Percentiles rank a stretch among this genome's conserved stretches.
phyloP scores from a whole-genome alignment of 176 grass and related monocot species.

The Lolium rigidum region DNA sequence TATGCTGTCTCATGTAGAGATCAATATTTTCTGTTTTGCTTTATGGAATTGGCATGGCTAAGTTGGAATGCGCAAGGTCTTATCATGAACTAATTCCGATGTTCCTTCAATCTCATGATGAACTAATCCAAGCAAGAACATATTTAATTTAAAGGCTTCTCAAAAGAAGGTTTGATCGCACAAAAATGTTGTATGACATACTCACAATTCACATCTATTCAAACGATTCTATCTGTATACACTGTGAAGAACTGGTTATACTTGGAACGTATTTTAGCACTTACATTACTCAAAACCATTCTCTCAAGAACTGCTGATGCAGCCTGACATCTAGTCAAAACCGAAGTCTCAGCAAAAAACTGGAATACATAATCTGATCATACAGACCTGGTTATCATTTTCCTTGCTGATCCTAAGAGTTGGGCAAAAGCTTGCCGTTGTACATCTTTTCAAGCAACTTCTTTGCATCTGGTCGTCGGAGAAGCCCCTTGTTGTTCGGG shows the following conservation, averaged over 20 bases:
- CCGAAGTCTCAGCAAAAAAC: background rate
- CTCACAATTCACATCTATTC: background rate
- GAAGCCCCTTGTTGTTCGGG: conserved; percentile 94
- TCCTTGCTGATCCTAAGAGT: conserved; percentile 46
- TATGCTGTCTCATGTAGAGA: too few species aligned
- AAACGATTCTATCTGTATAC: background rate
- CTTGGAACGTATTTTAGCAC: background rate
- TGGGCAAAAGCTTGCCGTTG: conserved; percentile 82
- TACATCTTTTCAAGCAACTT: conserved; percentile 93
- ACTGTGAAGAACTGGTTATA: background rate
- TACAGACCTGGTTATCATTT: background rate
- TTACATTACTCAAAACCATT: background rate
- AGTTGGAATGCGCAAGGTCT: too few species aligned
- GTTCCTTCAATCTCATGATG: too few species aligned
- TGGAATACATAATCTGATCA: background rate
- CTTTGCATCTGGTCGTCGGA: conserved; percentile 78
- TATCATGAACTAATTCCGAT: too few species aligned
- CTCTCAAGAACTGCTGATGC: background rate
- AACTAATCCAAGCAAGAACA: too few species aligned
- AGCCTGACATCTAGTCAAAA: background rate
- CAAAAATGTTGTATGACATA: background rate
- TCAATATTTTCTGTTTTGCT: too few species aligned
- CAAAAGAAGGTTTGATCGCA: background rate
- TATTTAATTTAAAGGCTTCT: too few species aligned
- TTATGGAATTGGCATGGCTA: too few species aligned